Evolutionary conservation across 768 basidiomycete species (phyloP).

Genomic region (Trametes coccinea): DNA sequence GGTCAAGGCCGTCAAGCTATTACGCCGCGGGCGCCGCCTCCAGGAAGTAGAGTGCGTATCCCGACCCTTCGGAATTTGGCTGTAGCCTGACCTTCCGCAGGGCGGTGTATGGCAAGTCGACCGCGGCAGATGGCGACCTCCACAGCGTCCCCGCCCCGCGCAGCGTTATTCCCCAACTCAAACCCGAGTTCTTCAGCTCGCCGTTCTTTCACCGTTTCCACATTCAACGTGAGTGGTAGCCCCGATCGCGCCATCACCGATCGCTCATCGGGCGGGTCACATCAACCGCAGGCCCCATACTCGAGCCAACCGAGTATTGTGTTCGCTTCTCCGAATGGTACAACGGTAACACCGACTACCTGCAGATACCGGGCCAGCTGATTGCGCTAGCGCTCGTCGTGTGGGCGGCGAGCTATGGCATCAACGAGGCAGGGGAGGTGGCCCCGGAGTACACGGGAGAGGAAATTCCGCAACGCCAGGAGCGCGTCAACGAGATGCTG

Average conservation of each 20-base stretch:
- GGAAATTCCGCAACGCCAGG: conserved; percentile 47
- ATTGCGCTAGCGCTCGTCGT: conserved; percentile 79
- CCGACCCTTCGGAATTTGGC: neutral
- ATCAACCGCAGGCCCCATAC: conserved; percentile 66
- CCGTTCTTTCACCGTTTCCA: conserved; percentile 85
- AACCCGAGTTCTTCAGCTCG: conserved; percentile 78
- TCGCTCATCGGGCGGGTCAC: conserved; percentile 5
- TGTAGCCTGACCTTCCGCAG: conserved; percentile 37
- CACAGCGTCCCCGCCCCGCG: conserved; percentile 43
- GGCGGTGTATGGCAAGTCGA: conserved; percentile 76
- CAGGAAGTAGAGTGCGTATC: conserved; percentile 80
- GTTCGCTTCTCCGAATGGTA: conserved; percentile 67
- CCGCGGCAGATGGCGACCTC: conserved; percentile 42
- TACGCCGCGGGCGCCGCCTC: conserved; percentile 74
- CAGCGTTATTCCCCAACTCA: conserved; percentile 68
- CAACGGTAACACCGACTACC: conserved; percentile 55
- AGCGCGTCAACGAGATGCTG: conserved; percentile 66
- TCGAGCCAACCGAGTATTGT: conserved; percentile 79
- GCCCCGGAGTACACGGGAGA: conserved; percentile 36
- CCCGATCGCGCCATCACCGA: conserved; percentile 10
- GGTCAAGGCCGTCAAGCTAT: conserved; percentile 85
- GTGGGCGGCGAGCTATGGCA: conserved; percentile 89
- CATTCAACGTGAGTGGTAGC: conserved; percentile 66
- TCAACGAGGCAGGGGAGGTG: conserved; percentile 75
- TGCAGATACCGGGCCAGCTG: conserved; percentile 74